phyloP scores from a whole-genome alignment of 2,329 filamentous ascomycete genomes.

The Penicillium hesseltinei region DNA sequence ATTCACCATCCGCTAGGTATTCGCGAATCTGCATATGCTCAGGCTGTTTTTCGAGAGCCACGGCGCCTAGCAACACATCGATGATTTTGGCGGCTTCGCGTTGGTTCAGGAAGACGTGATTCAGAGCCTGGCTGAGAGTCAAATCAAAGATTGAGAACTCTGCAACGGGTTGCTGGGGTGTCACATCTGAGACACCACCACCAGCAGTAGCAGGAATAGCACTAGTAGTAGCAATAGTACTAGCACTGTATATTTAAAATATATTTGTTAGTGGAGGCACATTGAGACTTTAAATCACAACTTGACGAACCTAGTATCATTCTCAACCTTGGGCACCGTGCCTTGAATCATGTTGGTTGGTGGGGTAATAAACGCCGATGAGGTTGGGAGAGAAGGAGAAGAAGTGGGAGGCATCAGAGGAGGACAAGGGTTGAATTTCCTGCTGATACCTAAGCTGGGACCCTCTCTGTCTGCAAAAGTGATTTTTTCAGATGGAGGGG shows the following conservation, averaged over 20 bases:
- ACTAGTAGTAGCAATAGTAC: no score
- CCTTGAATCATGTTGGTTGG: neutral
- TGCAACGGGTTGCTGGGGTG: neutral
- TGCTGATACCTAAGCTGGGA: neutral
- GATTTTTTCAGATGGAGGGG: neutral
- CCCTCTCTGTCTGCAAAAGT: neutral
- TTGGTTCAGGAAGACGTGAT: neutral
- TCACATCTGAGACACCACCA: neutral
- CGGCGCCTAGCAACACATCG: neutral
- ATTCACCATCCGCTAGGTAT: constrained; percentile 6
- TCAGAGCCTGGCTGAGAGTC: neutral
- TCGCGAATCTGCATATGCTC: constrained; percentile 7
- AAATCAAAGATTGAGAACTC: constrained; percentile 2
- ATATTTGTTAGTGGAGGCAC: neutral
- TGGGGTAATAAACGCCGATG: neutral
- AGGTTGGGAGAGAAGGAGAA: neutral
- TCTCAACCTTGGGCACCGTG: neutral
- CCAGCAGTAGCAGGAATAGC: no score
- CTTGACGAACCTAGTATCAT: neutral
- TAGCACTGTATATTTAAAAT: neutral
- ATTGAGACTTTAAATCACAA: no score
- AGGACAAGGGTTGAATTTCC: neutral
- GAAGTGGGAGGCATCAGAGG: neutral
- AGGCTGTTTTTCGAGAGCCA: neutral
- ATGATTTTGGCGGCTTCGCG: neutral